These are phyloP conservation scores for Daldinia eschscholtzii DNA, from an alignment of 2,329 filamentous ascomycete species.

Conservation along the genomic window DNA sequence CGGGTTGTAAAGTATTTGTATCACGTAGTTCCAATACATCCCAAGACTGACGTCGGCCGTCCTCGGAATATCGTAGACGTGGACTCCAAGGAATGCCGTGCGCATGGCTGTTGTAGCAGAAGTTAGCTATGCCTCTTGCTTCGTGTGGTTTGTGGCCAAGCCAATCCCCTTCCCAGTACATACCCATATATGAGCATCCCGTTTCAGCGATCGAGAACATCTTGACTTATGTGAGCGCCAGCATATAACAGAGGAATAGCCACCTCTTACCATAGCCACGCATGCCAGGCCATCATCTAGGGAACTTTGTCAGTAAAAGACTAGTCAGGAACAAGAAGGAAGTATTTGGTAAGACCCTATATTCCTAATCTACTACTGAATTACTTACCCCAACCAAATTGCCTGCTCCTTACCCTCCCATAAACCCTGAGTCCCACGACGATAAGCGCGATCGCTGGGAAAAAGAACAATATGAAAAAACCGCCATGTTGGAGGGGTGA, in stretches of 20 bases:
- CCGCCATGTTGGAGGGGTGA: conserved; percentile 42
- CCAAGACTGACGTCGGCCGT: conserved; percentile 43
- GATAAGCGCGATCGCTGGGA: conserved; percentile 38
- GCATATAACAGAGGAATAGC: neutral
- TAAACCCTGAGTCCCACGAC: conserved; percentile 42
- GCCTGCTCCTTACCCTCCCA: conserved; percentile 41
- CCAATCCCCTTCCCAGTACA: conserved; percentile 6
- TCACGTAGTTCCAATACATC: conserved; percentile 47
- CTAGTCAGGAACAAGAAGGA: neutral
- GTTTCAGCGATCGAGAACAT: conserved; percentile 43
- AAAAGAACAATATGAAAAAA: conserved; percentile 45
- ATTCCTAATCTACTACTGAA: neutral
- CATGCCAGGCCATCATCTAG: conserved; percentile 38
- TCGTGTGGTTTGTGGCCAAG: neutral
- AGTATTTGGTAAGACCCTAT: neutral
- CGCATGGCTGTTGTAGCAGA: conserved; percentile 37
- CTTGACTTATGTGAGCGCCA: conserved; percentile 23
- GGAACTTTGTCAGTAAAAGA: conserved; percentile 13
- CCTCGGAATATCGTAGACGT: conserved; percentile 42
- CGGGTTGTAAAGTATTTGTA: conserved; percentile 51
- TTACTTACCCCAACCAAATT: conserved; percentile 45
- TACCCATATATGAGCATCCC: conserved; percentile 44
- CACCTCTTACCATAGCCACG: conserved; percentile 29
- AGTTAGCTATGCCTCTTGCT: conserved; percentile 18
- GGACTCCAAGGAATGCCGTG: conserved; percentile 38